phyloP scores from a whole-genome alignment of 805 yeast genomes.

The Ogataea henricii region DNA sequence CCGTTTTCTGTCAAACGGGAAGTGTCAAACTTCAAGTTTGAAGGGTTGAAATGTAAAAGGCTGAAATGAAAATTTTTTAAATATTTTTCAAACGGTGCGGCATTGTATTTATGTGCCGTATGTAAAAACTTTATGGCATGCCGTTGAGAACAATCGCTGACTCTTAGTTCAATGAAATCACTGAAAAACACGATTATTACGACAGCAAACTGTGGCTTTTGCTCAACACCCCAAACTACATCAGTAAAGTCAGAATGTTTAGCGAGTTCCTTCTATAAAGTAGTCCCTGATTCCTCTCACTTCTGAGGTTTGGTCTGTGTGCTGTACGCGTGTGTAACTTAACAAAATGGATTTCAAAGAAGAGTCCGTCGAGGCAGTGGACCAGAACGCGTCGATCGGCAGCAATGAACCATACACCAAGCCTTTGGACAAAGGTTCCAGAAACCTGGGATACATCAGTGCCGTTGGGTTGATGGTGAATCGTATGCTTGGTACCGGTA shows the following conservation, averaged over 20 bases:
- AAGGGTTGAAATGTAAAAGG: background rate
- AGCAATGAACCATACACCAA: conserved; percentile 1
- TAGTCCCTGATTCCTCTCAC: background rate
- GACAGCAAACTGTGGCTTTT: conserved; percentile 3
- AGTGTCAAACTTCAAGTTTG: background rate
- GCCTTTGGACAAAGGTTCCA: conserved; percentile 42
- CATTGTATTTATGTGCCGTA: conserved; percentile 4
- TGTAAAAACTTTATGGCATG: background rate
- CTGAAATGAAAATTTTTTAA: background rate
- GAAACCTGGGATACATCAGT: conserved; percentile 44
- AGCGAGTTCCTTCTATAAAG: background rate
- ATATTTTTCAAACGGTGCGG: conserved; percentile 1
- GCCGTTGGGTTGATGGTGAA: conserved; percentile 57
- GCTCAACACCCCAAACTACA: background rate
- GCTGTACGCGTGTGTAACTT: background rate
- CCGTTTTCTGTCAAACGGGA: background rate
- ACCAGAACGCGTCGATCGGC: background rate
- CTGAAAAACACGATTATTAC: background rate
- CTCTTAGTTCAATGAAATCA: background rate
- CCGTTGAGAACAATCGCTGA: background rate
- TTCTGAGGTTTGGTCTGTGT: background rate
- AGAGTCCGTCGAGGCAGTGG: background rate
- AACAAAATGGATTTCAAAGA: conserved; percentile 1
- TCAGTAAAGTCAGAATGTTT: background rate
- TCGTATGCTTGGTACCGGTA: conserved; percentile 75